These are phyloP conservation scores for Plasmodium chabaudi DNA, from an alignment of 169 alveolate species.

Conservation along the genomic window DNA sequence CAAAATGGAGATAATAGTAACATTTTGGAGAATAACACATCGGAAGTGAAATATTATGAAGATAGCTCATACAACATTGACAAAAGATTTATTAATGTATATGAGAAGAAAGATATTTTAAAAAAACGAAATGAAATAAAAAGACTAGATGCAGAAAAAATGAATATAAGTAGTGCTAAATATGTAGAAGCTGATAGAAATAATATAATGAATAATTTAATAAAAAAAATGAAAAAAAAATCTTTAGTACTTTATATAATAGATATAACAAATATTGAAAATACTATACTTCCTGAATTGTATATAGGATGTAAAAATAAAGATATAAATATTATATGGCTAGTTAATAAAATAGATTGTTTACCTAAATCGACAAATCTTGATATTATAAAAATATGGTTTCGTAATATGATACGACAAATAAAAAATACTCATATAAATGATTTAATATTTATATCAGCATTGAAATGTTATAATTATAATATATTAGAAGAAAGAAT, in stretches of 20 bases:
- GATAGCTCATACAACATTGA: slow-evolving; percentile 58
- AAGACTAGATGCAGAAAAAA: slow-evolving; percentile 64
- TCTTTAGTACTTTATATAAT: slow-evolving; percentile 86
- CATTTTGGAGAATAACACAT: too few relatives aligned
- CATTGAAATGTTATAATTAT: slow-evolving; percentile 78
- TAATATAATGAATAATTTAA: slow-evolving; percentile 72
- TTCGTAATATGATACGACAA: slow-evolving; percentile 88
- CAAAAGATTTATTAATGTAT: slow-evolving; percentile 33
- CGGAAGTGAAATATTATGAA: slow-evolving; percentile 5
- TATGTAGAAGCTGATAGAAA: slow-evolving; percentile 70
- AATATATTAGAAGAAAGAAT: slow-evolving; percentile 82
- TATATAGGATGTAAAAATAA: slow-evolving; percentile 88
- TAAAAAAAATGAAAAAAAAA: slow-evolving; percentile 79
- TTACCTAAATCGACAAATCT: slow-evolving; percentile 82
- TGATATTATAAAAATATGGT: slow-evolving; percentile 86
- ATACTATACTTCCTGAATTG: slow-evolving; percentile 89
- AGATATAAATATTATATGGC: slow-evolving; percentile 87
- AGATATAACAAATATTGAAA: slow-evolving; percentile 88
- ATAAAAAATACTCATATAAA: slow-evolving; percentile 86
- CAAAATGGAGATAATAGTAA: too few relatives aligned
- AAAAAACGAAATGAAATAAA: slow-evolving; percentile 65
- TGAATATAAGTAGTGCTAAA: slow-evolving; percentile 49
- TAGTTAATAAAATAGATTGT: slow-evolving; percentile 88
- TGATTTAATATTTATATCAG: slow-evolving; percentile 85
- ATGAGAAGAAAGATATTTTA: slow-evolving; percentile 67